Conservation (phyloP, 2,329 filamentous ascomycete species). For the Lachnellula cervina region DNA sequence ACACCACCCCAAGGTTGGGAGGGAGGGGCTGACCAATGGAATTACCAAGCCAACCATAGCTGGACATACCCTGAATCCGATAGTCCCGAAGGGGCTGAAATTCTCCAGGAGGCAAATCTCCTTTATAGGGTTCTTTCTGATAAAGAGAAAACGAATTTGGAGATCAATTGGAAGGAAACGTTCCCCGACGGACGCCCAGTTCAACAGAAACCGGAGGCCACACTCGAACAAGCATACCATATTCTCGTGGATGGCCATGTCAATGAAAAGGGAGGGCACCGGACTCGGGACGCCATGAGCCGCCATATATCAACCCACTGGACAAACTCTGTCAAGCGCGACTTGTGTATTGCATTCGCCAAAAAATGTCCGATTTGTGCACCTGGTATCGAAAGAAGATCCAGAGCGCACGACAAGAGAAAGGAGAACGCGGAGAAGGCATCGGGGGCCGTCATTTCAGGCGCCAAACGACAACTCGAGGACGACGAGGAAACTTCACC, state of each 20-base stretch:
- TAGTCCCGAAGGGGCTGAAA: too few species aligned
- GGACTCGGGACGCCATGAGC: not conserved
- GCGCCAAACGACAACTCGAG: not conserved
- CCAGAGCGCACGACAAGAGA: not conserved
- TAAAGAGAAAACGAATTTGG: not conserved
- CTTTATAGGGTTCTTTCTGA: not conserved
- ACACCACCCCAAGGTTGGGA: too few species aligned
- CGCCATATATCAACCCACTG: not conserved
- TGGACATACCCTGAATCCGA: too few species aligned
- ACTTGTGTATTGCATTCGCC: not conserved
- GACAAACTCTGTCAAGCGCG: not conserved
- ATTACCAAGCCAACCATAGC: too few species aligned
- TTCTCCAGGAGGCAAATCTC: not conserved
- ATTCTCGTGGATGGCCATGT: not conserved
- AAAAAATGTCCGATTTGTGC: not conserved
- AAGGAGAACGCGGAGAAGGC: not conserved
- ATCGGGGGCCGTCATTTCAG: not conserved
- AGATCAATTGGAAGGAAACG: not conserved
- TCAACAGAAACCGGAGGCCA: not conserved
- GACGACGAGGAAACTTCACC: not conserved
- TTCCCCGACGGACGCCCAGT: not conserved
- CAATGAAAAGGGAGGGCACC: not conserved
- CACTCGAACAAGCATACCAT: not conserved
- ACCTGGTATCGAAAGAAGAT: not conserved
- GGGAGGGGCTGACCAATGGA: too few species aligned